These are phyloP conservation scores for Candida glaebosa DNA, from an alignment of 805 yeast genomes.

Conservation along the genomic window DNA sequence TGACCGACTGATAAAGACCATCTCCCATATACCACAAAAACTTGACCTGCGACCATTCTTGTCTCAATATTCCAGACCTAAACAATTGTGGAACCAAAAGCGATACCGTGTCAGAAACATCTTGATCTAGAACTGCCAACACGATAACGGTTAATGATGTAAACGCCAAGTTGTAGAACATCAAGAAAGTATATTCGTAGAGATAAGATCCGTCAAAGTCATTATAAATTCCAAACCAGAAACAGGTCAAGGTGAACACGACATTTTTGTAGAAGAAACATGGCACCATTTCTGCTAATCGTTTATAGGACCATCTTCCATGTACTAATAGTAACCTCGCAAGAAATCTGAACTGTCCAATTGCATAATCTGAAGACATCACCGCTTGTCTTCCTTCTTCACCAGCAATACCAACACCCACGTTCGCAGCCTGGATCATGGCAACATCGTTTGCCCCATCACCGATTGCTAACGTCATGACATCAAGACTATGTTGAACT, in stretches of 20 bases:
- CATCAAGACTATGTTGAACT: constrained; percentile 61
- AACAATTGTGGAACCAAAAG: constrained; percentile 69
- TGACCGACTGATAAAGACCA: constrained; percentile 68
- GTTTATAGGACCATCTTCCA: constrained; percentile 79
- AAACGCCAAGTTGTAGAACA: constrained; percentile 77
- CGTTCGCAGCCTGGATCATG: constrained; percentile 83
- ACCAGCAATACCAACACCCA: constrained; percentile 85
- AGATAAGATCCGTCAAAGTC: constrained; percentile 74
- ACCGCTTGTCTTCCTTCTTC: constrained; percentile 87
- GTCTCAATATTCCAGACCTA: constrained; percentile 60
- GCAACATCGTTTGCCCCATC: constrained; percentile 89
- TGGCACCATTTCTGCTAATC: constrained; percentile 76
- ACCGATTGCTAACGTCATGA: constrained; percentile 78
- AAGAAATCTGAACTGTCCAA: constrained; percentile 74
- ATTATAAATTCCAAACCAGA: constrained; percentile 72
- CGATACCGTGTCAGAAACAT: constrained; percentile 62
- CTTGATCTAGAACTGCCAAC: constrained; percentile 73
- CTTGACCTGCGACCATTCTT: constrained; percentile 57
- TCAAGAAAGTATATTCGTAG: constrained; percentile 73
- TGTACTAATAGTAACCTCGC: constrained; percentile 66
- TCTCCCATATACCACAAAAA: constrained; percentile 64
- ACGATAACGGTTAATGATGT: constrained; percentile 77
- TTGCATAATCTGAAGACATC: constrained; percentile 80
- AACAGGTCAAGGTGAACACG: constrained; percentile 66
- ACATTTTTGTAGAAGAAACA: constrained; percentile 76